A percentile compares a stretch with the other conserved stretches of the same genome.
Conservation (phyloP, 495 filamentous ascomycete species). For the Aspergillus bertholletiae region DNA sequence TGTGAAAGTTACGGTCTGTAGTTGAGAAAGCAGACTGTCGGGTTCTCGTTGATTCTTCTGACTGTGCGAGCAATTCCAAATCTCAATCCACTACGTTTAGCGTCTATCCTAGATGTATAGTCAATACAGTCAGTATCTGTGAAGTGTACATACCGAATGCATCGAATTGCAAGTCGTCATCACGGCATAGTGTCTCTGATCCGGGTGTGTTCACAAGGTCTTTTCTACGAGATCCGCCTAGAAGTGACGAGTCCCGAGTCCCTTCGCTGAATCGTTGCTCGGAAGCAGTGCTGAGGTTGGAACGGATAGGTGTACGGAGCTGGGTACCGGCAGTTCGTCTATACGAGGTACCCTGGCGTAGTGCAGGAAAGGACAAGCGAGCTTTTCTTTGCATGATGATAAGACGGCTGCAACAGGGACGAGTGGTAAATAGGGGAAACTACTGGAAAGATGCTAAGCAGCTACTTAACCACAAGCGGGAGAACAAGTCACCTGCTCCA, state of each 20-base stretch:
- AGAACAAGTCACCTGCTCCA: not conserved
- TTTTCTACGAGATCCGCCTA: slow-evolving; percentile 10
- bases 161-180: slow-evolving; percentile 37
- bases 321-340: slow-evolving; percentile 3
- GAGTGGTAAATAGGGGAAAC: no score
- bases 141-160: slow-evolving; percentile 44
- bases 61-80: slow-evolving; percentile 37
- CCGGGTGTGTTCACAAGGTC: not conserved
- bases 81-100: slow-evolving; percentile 18
- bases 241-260: slow-evolving; percentile 14
- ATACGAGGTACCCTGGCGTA: not conserved
- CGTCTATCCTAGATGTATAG: not conserved
- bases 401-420: no score
- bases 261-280: slow-evolving; percentile 28
- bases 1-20: not conserved
- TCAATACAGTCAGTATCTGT: not conserved
- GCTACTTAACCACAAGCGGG: not conserved
- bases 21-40: not conserved
- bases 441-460: no score
- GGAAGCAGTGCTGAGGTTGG: slow-evolving; percentile 11
- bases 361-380: not conserved
- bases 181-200: slow-evolving; percentile 1
- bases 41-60: slow-evolving; percentile 7
- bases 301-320: not conserved
- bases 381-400: slow-evolving; percentile 3